phyloP scores from a whole-genome alignment of 495 filamentous ascomycete genomes.

The Lepidopterella palustris region DNA sequence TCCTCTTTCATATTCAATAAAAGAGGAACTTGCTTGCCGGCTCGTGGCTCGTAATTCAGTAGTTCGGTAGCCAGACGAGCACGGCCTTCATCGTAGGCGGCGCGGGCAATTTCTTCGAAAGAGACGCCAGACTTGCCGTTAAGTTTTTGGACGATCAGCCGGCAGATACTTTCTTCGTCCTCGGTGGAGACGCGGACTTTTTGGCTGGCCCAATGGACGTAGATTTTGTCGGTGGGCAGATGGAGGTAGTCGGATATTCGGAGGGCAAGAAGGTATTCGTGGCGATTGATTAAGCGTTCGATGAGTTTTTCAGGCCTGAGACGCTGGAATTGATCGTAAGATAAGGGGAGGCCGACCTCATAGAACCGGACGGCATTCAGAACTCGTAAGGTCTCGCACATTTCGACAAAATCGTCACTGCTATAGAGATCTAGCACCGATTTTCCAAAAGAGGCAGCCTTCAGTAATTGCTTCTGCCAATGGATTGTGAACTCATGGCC shows the following conservation, averaged over 20 bases:
- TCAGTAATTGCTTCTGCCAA: constrained; percentile 92
- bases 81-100: constrained; percentile 94
- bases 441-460: constrained; percentile 94
- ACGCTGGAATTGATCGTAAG: constrained; percentile 83
- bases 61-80: constrained; percentile 79
- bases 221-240: constrained; percentile 81
- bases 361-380: constrained; percentile 88
- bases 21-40: constrained; percentile 92
- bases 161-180: constrained; percentile 83
- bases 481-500: constrained; percentile 83
- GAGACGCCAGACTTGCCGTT: constrained; percentile 84
- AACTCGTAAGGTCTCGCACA: constrained; percentile 90
- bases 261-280: constrained; percentile 87
- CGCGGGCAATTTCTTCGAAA: constrained; percentile 85
- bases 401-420: constrained; percentile 96
- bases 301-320: constrained; percentile 84
- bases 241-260: constrained; percentile 82
- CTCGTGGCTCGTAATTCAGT: constrained; percentile 86
- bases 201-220: constrained; percentile 92
- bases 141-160: constrained; percentile 77
- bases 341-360: constrained; percentile 83
- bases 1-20: constrained; percentile 94
- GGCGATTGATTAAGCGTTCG: constrained; percentile 74
- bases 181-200: constrained; percentile 82
- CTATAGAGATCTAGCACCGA: constrained; percentile 94